Evolutionary conservation across 225 moss, liverwort and hornwort genomes (phyloP).

Genomic region (Polytrichum formosum): DNA sequence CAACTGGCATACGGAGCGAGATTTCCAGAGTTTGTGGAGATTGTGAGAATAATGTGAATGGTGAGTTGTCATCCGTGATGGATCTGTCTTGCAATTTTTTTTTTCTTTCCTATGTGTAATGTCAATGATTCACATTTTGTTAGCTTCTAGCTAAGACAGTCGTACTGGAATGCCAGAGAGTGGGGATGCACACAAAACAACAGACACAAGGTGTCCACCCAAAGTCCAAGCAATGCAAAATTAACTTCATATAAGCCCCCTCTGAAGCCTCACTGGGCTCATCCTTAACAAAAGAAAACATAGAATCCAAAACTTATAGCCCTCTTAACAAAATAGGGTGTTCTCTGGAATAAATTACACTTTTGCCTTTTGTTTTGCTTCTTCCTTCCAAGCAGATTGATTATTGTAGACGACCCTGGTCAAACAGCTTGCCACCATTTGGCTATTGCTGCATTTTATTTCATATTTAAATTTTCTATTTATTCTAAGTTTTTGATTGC

Average conservation of each 20-base stretch:
- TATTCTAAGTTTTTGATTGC: too few species aligned
- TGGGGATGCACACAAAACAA: neutral
- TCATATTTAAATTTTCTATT: too few species aligned
- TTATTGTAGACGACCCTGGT: too few species aligned
- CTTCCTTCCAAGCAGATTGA: too few species aligned
- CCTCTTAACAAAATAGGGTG: too few species aligned
- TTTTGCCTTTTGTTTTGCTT: too few species aligned
- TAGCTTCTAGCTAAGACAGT: neutral
- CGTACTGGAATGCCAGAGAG: neutral
- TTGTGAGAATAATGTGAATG: conserved; percentile 8
- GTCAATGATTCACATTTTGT: too few species aligned
- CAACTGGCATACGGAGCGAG: conserved; percentile 5
- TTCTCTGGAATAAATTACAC: too few species aligned
- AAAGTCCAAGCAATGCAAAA: neutral
- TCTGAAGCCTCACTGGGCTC: neutral
- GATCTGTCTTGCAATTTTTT: neutral
- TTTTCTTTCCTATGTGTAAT: neutral
- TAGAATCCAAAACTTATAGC: too few species aligned
- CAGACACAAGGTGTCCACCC: neutral
- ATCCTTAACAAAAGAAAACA: too few species aligned
- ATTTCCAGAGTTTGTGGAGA: conserved; percentile 17
- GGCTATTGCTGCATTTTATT: too few species aligned
- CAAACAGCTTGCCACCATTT: too few species aligned
- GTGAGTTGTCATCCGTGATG: conserved; percentile 7
- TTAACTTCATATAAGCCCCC: neutral